phyloP scores from a whole-genome alignment of 495 filamentous ascomycete genomes.

The Tuber magnatum region DNA sequence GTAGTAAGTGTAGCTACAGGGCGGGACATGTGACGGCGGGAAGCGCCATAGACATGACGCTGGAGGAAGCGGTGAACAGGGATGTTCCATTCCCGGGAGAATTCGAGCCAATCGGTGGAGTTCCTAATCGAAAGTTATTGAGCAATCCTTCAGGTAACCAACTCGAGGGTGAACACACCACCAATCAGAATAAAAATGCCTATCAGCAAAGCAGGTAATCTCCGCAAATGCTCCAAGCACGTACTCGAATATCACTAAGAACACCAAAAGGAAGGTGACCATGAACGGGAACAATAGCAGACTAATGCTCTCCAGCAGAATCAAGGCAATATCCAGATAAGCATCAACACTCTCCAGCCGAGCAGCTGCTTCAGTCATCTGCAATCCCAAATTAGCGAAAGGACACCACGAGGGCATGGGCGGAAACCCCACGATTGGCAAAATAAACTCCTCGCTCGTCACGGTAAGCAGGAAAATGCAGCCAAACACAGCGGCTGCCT shows the following conservation, averaged over 20 bases:
- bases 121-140: slow-evolving; percentile 43
- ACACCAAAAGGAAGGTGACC: slow-evolving; percentile 89
- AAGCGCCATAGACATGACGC: slow-evolving; percentile 84
- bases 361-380: slow-evolving; percentile 57
- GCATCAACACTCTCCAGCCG: slow-evolving; percentile 56
- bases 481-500: slow-evolving; percentile 84
- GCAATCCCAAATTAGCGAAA: slow-evolving; percentile 5
- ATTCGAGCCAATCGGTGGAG: slow-evolving; percentile 83
- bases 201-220: slow-evolving; percentile 86
- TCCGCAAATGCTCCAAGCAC: slow-evolving; percentile 90
- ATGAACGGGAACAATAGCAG: slow-evolving; percentile 95
- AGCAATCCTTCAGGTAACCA: not conserved
- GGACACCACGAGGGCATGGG: not conserved
- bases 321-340: slow-evolving; percentile 60
- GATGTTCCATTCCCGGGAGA: slow-evolving; percentile 95
- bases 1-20: slow-evolving; percentile 80
- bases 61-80: slow-evolving; percentile 97
- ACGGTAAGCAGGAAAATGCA: slow-evolving; percentile 92
- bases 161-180: slow-evolving; percentile 47
- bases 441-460: slow-evolving; percentile 89
- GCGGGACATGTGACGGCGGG: slow-evolving; percentile 64
- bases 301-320: slow-evolving; percentile 86
- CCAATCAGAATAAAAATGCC: slow-evolving; percentile 96
- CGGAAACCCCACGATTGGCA: slow-evolving; percentile 59
- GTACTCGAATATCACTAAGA: slow-evolving; percentile 97